phyloP scores from a whole-genome alignment of 176 grass and related monocot genomes.

The Eleusine coracana region DNA sequence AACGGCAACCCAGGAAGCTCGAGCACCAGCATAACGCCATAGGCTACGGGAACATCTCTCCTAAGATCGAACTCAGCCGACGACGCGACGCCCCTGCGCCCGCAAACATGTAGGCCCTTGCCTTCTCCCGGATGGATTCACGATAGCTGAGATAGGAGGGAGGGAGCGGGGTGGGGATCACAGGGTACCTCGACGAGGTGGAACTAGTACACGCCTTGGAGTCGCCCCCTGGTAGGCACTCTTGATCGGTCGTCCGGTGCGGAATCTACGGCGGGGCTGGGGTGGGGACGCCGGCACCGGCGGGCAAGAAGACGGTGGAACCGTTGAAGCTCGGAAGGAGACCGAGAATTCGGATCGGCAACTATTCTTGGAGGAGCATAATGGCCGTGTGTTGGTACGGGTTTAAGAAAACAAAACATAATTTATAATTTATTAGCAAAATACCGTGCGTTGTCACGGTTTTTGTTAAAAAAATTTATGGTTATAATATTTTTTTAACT shows the following conservation, averaged over 20 bases:
- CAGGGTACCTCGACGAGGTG: neutral
- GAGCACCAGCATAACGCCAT: neutral
- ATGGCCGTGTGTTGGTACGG: too few relatives aligned
- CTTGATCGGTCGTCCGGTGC: neutral
- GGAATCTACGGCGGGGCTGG: neutral
- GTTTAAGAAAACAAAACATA: too few relatives aligned
- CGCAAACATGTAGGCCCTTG: neutral
- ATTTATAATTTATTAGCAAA: too few relatives aligned
- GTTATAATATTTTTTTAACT: too few relatives aligned
- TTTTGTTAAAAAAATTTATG: too few relatives aligned
- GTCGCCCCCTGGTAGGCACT: neutral
- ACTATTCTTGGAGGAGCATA: neutral
- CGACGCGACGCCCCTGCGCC: neutral
- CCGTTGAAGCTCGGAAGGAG: neutral
- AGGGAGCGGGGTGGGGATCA: neutral
- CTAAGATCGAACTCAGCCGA: constrained; percentile 17
- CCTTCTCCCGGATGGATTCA: neutral
- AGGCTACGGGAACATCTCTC: neutral
- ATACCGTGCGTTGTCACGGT: too few relatives aligned
- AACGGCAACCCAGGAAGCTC: neutral
- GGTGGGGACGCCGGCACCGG: neutral
- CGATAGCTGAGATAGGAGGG: neutral
- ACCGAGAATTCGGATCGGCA: neutral
- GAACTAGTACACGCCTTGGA: neutral
- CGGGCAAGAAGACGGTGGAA: neutral